phyloP scores from a whole-genome alignment of 2,329 filamentous ascomycete genomes.

The Pseudonectria buxi region DNA sequence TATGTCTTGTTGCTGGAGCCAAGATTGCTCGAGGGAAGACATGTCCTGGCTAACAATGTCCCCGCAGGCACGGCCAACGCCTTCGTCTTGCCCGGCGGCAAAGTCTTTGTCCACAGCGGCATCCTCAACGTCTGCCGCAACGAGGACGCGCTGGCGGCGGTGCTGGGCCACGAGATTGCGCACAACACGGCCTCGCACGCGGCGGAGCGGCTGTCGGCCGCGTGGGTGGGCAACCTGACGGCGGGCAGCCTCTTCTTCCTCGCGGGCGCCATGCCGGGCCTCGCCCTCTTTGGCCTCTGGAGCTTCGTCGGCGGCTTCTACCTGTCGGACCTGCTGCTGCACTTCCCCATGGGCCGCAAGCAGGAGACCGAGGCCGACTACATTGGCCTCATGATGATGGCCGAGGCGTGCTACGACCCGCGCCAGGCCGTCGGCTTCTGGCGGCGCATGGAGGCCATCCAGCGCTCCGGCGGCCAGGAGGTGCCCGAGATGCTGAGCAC shows the following conservation, averaged over 20 bases:
- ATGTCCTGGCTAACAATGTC: constrained; percentile 2
- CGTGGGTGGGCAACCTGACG: constrained; percentile 46
- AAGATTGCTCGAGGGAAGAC: neutral
- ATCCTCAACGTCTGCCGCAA: constrained; percentile 60
- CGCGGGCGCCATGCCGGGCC: constrained; percentile 35
- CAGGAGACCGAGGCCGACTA: constrained; percentile 77
- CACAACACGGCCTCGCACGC: constrained; percentile 66
- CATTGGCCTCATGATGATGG: constrained; percentile 78
- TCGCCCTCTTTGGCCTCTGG: constrained; percentile 32
- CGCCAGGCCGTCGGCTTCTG: constrained; percentile 59
- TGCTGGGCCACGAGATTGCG: constrained; percentile 74
- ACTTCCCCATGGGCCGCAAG: constrained; percentile 59
- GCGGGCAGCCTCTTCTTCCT: constrained; percentile 44
- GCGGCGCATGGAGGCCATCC: constrained; percentile 55
- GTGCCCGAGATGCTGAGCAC: constrained; percentile 69
- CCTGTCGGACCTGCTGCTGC: constrained; percentile 57
- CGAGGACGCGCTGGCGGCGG: constrained; percentile 65
- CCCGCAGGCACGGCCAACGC: constrained; percentile 55
- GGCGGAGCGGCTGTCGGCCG: constrained; percentile 54
- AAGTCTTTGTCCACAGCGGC: constrained; percentile 73
- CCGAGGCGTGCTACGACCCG: constrained; percentile 70
- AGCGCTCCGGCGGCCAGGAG: constrained; percentile 34
- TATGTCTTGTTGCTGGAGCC: constrained; percentile 21
- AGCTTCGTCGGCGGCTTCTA: constrained; percentile 37
- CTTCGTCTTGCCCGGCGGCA: constrained; percentile 71